A percentile compares a stretch with the other conserved stretches of the same genome.
Evolutionary conservation across 306 rosid species (phyloP).

Genomic region (Psophocarpus tetragonolobus): DNA sequence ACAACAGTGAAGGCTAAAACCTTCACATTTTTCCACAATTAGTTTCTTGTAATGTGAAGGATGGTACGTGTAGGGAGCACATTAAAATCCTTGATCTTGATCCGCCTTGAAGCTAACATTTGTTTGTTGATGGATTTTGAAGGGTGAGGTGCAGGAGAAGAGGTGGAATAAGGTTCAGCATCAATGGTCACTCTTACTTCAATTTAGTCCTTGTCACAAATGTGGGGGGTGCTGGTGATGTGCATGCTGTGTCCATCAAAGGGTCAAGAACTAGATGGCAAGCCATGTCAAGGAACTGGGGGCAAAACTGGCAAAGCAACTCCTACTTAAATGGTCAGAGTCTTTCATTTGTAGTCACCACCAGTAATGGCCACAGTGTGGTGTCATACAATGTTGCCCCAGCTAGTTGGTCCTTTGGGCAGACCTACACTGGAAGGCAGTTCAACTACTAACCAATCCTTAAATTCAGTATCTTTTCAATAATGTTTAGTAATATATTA

Average conservation of each 20-base stretch:
- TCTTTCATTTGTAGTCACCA: slow-evolving; percentile 50
- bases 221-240: slow-evolving; percentile 65
- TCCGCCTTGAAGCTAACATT: slow-evolving; percentile 1
- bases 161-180: slow-evolving; percentile 50
- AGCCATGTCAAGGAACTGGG: slow-evolving; percentile 55
- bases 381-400: slow-evolving; percentile 45
- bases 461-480: slow-evolving; percentile 11
- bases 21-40: neutral
- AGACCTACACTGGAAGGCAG: slow-evolving; percentile 49
- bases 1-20: neutral
- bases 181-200: slow-evolving; percentile 60
- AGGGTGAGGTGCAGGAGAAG: slow-evolving; percentile 54
- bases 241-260: slow-evolving; percentile 45
- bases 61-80: too few species aligned
- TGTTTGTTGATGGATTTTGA: slow-evolving; percentile 5
- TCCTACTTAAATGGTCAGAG: slow-evolving; percentile 50
- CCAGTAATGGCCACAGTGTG: slow-evolving; percentile 44
- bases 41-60: too few species aligned
- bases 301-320: slow-evolving; percentile 50
- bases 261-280: slow-evolving; percentile 57
- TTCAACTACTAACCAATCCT: slow-evolving; percentile 34
- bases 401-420: slow-evolving; percentile 51
- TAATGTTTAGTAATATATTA: slow-evolving; percentile 20
- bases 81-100: too few species aligned
- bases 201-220: slow-evolving; percentile 50